Evolutionary conservation across 2,329 filamentous ascomycete genomes (phyloP).

Genomic region (Conoideocrella luteorostrata): DNA sequence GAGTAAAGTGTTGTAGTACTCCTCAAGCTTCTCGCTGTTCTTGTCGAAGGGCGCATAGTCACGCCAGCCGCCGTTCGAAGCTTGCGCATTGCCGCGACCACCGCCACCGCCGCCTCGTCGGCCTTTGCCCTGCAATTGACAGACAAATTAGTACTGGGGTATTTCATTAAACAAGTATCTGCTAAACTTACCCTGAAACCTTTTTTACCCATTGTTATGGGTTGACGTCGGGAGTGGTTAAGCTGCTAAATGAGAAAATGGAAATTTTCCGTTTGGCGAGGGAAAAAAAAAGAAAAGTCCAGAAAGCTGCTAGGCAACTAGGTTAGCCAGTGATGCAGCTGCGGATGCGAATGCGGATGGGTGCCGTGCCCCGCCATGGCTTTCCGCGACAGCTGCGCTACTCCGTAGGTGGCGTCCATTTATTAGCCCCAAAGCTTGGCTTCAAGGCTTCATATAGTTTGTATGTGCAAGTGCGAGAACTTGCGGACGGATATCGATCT

Average conservation of each 20-base stretch:
- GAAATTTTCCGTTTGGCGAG: slow-evolving; percentile 1
- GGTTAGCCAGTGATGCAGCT: no score
- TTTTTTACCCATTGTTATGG: slow-evolving; percentile 30
- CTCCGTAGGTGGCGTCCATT: no score
- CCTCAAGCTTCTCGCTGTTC: slow-evolving; percentile 77
- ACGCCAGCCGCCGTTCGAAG: slow-evolving; percentile 21
- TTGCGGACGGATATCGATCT: no score
- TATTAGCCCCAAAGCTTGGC: no score
- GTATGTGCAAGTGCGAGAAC: no score
- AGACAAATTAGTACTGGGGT: no score
- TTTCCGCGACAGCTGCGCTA: no score
- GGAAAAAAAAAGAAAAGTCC: neutral
- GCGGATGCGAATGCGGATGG: no score
- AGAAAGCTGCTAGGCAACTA: neutral
- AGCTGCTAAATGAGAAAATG: slow-evolving; percentile 1
- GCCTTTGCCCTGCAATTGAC: slow-evolving; percentile 25
- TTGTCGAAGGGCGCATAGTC: slow-evolving; percentile 51
- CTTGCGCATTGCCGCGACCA: slow-evolving; percentile 17
- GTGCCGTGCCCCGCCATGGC: neutral
- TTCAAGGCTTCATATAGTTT: no score
- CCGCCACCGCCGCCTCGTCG: slow-evolving; percentile 30
- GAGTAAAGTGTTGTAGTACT: slow-evolving; percentile 75
- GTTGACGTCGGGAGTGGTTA: neutral
- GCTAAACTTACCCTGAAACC: slow-evolving; percentile 25
- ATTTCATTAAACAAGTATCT: no score